Conservation (phyloP, 371 early-diverging fungal species). For the Saksenaea vasiformis region DNA sequence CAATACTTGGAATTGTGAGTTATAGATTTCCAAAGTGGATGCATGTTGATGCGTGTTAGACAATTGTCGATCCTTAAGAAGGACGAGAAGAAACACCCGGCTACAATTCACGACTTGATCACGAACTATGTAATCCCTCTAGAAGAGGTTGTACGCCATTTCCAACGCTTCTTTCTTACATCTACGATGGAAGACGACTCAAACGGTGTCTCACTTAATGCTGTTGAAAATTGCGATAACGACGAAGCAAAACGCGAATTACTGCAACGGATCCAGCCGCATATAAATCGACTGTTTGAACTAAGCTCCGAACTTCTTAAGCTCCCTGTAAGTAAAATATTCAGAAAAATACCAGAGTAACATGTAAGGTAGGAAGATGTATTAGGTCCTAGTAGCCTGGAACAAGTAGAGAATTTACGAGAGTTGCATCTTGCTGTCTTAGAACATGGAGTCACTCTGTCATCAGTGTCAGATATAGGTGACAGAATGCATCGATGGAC, state of each 20-base stretch:
- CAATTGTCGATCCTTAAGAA: constrained; percentile 23
- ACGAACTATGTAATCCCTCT: constrained; percentile 20
- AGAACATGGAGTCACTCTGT: constrained; percentile 13
- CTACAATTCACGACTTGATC: constrained; percentile 17
- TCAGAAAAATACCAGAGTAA: neutral
- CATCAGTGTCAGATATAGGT: constrained; percentile 16
- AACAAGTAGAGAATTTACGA: constrained; percentile 19
- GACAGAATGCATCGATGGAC: constrained; percentile 20
- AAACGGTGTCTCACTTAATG: neutral
- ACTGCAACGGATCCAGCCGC: constrained; percentile 19
- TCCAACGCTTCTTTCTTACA: constrained; percentile 22
- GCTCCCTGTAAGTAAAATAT: constrained; percentile 18
- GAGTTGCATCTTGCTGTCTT: constrained; percentile 14
- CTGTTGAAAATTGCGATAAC: constrained; percentile 10
- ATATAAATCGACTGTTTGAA: constrained; percentile 22
- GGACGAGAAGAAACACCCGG: constrained; percentile 5
- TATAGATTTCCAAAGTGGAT: neutral
- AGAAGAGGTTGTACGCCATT: constrained; percentile 29
- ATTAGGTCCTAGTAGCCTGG: neutral
- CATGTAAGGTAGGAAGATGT: neutral
- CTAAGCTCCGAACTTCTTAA: constrained; percentile 12
- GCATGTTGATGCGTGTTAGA: constrained; percentile 1
- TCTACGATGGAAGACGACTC: constrained; percentile 4
- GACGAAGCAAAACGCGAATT: constrained; percentile 26
- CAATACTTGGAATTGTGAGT: constrained; percentile 55